A percentile compares a stretch with the other conserved stretches of the same genome.
phyloP scores from a whole-genome alignment of 495 filamentous ascomycete genomes.

The Talaromyces ruber region DNA sequence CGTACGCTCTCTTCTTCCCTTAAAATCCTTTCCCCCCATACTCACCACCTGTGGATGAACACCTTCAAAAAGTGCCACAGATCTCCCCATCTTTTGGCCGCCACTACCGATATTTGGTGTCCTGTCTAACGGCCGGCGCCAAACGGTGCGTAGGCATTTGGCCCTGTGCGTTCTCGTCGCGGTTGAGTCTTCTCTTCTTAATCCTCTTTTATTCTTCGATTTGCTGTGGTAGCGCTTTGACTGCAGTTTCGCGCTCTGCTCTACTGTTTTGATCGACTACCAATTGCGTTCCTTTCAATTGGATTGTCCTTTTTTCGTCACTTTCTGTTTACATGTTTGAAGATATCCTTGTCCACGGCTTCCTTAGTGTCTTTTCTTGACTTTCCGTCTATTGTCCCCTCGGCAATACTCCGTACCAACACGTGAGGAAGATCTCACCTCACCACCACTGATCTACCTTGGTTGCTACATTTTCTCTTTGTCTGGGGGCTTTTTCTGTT shows the following conservation, averaged over 20 bases:
- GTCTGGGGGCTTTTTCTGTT: conserved; percentile 12
- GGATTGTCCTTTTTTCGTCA: neutral
- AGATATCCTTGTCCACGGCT: neutral
- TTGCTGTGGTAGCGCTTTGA: neutral
- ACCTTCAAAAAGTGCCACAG: conserved; percentile 43
- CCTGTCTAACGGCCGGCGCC: conserved; percentile 48
- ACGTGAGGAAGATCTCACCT: neutral
- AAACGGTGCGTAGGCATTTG: conserved; percentile 49
- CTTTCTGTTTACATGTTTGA: neutral
- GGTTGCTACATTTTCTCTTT: neutral
- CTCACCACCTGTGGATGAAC: conserved; percentile 29
- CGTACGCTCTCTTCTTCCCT: conserved; percentile 31
- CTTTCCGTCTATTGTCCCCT: neutral
- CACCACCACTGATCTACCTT: neutral
- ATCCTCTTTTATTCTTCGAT: neutral
- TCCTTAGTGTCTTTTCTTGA: neutral
- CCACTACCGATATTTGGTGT: conserved; percentile 48
- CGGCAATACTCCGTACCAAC: neutral
- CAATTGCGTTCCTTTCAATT: conserved; percentile 1
- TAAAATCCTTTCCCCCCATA: conserved; percentile 19
- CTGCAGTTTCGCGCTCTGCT: neutral
- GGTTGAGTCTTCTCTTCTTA: conserved; percentile 1
- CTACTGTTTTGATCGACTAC: neutral
- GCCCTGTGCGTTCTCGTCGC: conserved; percentile 21
- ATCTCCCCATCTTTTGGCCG: conserved; percentile 32